Base-by-base conservation (phyloP, 345 rosid species). In the Gossypium thurberi region DNA sequence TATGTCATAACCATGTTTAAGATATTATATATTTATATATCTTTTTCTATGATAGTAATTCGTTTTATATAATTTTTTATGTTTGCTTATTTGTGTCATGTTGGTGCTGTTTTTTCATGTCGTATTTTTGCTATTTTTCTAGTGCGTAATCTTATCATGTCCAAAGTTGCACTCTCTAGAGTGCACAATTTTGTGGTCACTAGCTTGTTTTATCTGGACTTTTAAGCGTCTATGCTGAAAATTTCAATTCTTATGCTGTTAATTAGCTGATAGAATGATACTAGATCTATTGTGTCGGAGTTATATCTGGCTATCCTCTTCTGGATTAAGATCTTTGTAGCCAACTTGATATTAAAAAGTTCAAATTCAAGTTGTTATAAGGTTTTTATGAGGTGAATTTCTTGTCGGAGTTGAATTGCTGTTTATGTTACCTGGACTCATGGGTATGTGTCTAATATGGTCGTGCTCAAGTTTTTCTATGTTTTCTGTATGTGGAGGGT, bases 301-400 rank as follows among this genome's bases (percentile, higher is more conserved):
- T 62, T 37, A 37, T 62, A 37, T 61, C 44, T 61, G 5, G 28
- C 51, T 44, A 23, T 43, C 23, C 51, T 65, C 1, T 43, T 10
- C 4, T 18, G 17, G 51, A 42, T 43, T 65, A 43, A 65, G 17
- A 42, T 64, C 12, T 66, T 12, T 23, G 7, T 46, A 47, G 40
- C 55, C 12, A 23, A 26, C 26, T 20, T 46, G 59, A 47, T 46
- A 46, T 47, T 33, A 33, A 14, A 47, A 66, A 67, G 71, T 47
- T 46, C 20, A 46, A 46, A 25, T 47, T 47, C 21, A 25, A 47
- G 56, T 14, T 25, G 13, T 25, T 67, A 23, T 40, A 46, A 65
- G 42, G 55, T 66, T 63, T 66, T 42, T 63, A 40, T 62, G 15
- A 6, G 43, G 55, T 47, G 71, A 48, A 67, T 23, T 65, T 47